Evolutionary conservation across 768 basidiomycete genomes (phyloP), one percentile per base, ranked within the genome.

Genomic region (Lentinula sp.): DNA sequence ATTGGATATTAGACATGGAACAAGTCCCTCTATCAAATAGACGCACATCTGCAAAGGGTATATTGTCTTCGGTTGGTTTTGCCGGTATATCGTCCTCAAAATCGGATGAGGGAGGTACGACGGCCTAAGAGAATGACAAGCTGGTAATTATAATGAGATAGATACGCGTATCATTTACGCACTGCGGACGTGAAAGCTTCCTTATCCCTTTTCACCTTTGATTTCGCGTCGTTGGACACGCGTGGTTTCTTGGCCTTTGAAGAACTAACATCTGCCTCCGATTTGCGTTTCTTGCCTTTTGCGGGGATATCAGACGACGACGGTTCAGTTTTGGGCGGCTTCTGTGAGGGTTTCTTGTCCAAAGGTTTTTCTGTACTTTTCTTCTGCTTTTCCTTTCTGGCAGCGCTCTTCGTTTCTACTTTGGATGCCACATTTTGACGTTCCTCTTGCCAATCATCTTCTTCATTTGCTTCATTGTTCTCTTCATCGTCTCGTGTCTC

Each of bases 171-270:
- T 32, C n/a, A 66, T 21, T 35, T 32, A 52, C 71, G 43, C 59
- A 78, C 79, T 16, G 68, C 61, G 34, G 79, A 77, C 64, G 79
- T 78, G 67, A 69, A 79, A 46, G 69, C 63, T 55, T 70, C 71
- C 18, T 52, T 34, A n/a, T 48, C 21, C 55, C 60, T 35, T 49
- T 59, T 59, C 21, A 9, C 23, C 31, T 21, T 61, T 18, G 45
- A 23, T 58, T 53, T 37, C 37, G 28, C 42, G 23, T 28, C 35
- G 42, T 5, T 37, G 5, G 58, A 45, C 54, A 31, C 4, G 23
- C 39, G 37, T 56, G 55, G 40, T 43, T 60, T 63, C 45, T 63
- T 63, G 13, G 32, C 28, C 15, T 49, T 62, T 16, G 32, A 40
- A 15, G 54, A 18, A 43, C 62, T 39, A 6, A 35, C 16, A 15